Conservation (phyloP, 2,329 filamentous ascomycete species). For the Diaporthe sp. region DNA sequence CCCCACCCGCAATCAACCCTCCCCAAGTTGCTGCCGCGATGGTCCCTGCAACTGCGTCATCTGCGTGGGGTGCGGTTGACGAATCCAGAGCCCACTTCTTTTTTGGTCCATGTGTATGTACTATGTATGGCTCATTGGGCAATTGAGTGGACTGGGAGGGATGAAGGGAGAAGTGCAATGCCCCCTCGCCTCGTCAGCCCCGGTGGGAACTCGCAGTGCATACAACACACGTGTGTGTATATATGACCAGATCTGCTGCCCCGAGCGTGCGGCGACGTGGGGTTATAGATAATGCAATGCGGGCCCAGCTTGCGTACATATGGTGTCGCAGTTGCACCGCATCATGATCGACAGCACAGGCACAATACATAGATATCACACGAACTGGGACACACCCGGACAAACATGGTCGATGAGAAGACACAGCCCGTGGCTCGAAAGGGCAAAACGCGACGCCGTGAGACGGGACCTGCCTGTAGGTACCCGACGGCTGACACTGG, state of each 20-base stretch:
- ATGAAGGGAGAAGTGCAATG: neutral
- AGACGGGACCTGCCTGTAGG: slow-evolving; percentile 14
- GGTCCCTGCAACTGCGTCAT: slow-evolving; percentile 40
- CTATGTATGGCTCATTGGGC: neutral
- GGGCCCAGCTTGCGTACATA: neutral
- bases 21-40: neutral
- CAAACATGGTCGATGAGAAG: neutral
- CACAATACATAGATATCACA: neutral
- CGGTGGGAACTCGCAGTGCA: neutral
- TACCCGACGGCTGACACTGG: slow-evolving; percentile 32
- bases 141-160: neutral
- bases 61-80: slow-evolving; percentile 40
- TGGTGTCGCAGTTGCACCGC: neutral
- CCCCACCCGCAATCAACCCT: slow-evolving; percentile 25
- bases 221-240: neutral
- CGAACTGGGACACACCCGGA: neutral
- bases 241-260: neutral
- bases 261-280: neutral
- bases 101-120: neutral
- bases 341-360: slow-evolving; percentile 1
- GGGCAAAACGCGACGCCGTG: slow-evolving; percentile 7
- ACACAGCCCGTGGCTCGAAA: neutral
- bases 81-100: slow-evolving; percentile 34
- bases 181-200: neutral
- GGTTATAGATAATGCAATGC: neutral